phyloP scores from a whole-genome alignment of 768 basidiomycete genomes.

The Termitomyces sp. region DNA sequence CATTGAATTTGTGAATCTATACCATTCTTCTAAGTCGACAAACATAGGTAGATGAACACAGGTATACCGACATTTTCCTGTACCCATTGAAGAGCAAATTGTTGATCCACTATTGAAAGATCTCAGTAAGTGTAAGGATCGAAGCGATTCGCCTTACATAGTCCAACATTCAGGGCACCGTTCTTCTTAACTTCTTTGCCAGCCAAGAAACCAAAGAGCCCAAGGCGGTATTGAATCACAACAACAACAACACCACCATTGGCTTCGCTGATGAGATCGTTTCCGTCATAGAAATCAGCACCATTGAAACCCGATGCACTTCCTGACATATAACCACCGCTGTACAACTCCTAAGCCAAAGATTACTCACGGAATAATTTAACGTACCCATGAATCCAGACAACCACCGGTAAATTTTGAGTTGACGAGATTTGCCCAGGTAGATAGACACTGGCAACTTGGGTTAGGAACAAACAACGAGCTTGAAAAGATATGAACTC shows the following conservation, averaged over 20 bases:
- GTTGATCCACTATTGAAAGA: conserved; percentile 33
- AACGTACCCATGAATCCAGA: conserved; percentile 40
- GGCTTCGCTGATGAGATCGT: conserved; percentile 30
- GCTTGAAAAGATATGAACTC: neutral
- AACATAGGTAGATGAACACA: neutral
- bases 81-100: conserved; percentile 41
- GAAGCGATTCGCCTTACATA: conserved; percentile 28
- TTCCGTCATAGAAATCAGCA: conserved; percentile 14
- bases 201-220: conserved; percentile 45
- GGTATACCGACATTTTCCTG: conserved; percentile 31
- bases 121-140: conserved; percentile 8
- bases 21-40: conserved; percentile 2
- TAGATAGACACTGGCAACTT: conserved; percentile 26
- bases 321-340: conserved; percentile 29
- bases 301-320: conserved; percentile 25
- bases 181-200: conserved; percentile 35
- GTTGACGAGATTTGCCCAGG: conserved; percentile 25
- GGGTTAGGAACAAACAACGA: neutral
- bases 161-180: conserved; percentile 44
- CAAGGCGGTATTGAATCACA: conserved; percentile 40
- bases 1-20: conserved; percentile 51
- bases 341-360: conserved; percentile 4
- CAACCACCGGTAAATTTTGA: conserved; percentile 32
- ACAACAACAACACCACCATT: conserved; percentile 32
- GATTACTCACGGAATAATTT: conserved; percentile 1